Base-by-base conservation (phyloP, 2,329 filamentous ascomycete genomes). In the Diaporthe longicolla region DNA sequence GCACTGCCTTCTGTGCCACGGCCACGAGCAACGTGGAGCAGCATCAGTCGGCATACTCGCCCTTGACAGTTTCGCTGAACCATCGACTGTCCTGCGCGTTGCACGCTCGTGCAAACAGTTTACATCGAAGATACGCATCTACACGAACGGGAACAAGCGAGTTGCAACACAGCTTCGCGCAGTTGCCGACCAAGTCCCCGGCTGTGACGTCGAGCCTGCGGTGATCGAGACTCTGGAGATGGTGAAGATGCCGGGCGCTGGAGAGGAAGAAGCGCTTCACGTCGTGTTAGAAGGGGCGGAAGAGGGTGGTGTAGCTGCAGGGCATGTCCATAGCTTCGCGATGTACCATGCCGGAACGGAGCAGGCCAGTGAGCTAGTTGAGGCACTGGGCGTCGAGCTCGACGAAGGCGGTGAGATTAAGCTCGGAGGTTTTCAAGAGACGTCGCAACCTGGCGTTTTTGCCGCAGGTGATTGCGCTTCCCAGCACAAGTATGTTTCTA, bases 391-490 rank as follows among this genome's bases (percentile, higher is more conserved):
- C 11, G 17, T 59, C 26, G 57, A 40, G 21, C 57, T 59, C 35
- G 57, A 59, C 8, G 35, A 59, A 35, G 21, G 21, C 17, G 57
- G 57, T 4, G 57, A 40, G 35, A 59, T 59, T 21, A 59, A 59
- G 57, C 57, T 59, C 17, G 57, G 57, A 21, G 57, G 35, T 7
- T 59, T 59, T 32, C 57, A 59, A 35, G 35, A 59, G 35, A 59
- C 57, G 1, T 59, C 57, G 35, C 35, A 24, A 17, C 21, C 63
- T 9, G 63, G 63, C 3, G 24, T 68, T 21, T 68, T 68, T 37
- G 63, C 63, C 7, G 63, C 63, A 2, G 63, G 63, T 1, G 63
- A 68, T 9, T 68, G 63, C 26, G 43, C 63, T 21, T 50, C 43
- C 3, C 29, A 11, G 17, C 48, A 50, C 45, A 68, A 68, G n/a